Evolutionary conservation across 257 asterid genomes (phyloP).

Genomic region (Gentiana straminea): DNA sequence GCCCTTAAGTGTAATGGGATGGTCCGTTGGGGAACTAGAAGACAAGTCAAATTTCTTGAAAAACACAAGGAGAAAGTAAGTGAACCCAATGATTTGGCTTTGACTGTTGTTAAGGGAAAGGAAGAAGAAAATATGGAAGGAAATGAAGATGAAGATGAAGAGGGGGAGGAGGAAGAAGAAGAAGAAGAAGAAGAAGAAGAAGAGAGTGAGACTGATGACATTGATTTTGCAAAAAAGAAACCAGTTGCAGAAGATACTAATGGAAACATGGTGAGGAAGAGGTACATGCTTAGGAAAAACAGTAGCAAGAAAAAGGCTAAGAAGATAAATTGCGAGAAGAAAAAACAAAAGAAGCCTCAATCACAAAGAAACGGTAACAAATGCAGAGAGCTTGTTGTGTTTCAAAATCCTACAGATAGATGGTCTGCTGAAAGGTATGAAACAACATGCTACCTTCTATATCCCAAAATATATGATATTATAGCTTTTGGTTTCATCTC

Average conservation of each 20-base stretch:
- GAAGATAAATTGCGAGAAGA: constrained; percentile 33
- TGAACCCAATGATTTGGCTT: constrained; percentile 15
- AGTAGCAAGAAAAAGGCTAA: constrained; percentile 28
- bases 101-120: constrained; percentile 24
- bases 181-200: no score
- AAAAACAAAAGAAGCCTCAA: constrained; percentile 27
- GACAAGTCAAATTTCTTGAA: constrained; percentile 72
- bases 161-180: constrained; percentile 12
- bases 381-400: constrained; percentile 37
- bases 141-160: constrained; percentile 16
- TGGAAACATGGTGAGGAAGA: constrained; percentile 59
- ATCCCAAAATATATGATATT: no score
- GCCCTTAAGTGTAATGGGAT: constrained; percentile 50
- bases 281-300: constrained; percentile 49
- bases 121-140: constrained; percentile 7
- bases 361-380: constrained; percentile 24
- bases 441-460: no score
- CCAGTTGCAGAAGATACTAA: constrained; percentile 23
- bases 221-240: constrained; percentile 15
- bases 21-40: constrained; percentile 74
- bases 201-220: constrained; percentile 17
- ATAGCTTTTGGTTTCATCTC: no score
- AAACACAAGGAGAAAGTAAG: constrained; percentile 41
- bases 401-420: constrained; percentile 70
- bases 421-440: constrained; percentile 87